Conservation (phyloP, 2,329 filamentous ascomycete genomes). For the Aspergillus sp. region DNA sequence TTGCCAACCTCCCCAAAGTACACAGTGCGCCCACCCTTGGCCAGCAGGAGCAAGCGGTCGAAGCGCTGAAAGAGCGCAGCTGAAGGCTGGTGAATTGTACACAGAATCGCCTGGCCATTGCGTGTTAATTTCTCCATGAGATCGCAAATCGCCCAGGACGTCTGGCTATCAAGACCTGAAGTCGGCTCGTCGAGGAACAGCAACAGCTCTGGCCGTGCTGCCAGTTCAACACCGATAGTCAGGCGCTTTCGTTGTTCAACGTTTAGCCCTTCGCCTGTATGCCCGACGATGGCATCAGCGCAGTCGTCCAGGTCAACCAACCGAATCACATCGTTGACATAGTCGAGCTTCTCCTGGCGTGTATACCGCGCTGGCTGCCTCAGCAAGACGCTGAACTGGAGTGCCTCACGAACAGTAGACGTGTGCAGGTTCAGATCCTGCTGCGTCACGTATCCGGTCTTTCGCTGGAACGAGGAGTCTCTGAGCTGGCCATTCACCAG, state of each 20-base stretch:
- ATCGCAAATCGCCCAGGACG: conserved; percentile 87
- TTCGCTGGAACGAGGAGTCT: conserved; percentile 82
- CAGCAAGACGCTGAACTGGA: conserved; percentile 81
- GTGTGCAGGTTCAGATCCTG: conserved; percentile 86
- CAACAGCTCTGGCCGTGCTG: conserved; percentile 83
- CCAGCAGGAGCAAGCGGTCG: conserved; percentile 64
- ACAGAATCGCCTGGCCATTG: conserved; percentile 88
- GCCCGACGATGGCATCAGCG: conserved; percentile 81
- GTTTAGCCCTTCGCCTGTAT: conserved; percentile 45
- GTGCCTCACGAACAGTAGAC: conserved; percentile 81
- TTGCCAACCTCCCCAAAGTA: conserved; percentile 68
- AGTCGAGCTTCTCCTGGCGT: conserved; percentile 74
- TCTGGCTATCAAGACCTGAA: conserved; percentile 89
- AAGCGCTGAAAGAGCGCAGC: conserved; percentile 91
- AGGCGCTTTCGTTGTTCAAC: conserved; percentile 70
- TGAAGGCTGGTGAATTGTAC: conserved; percentile 96
- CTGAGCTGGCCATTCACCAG: conserved; percentile 71
- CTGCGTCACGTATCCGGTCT: conserved; percentile 89
- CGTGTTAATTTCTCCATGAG: conserved; percentile 86
- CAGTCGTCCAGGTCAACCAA: conserved; percentile 87
- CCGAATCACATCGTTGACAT: conserved; percentile 90
- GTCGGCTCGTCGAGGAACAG: conserved; percentile 95
- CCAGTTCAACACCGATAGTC: conserved; percentile 91
- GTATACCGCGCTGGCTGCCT: conserved; percentile 77
- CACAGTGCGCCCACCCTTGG: conserved; percentile 64